Conservation (phyloP, 2,329 filamentous ascomycete genomes). For the Neonectria ditissima region DNA sequence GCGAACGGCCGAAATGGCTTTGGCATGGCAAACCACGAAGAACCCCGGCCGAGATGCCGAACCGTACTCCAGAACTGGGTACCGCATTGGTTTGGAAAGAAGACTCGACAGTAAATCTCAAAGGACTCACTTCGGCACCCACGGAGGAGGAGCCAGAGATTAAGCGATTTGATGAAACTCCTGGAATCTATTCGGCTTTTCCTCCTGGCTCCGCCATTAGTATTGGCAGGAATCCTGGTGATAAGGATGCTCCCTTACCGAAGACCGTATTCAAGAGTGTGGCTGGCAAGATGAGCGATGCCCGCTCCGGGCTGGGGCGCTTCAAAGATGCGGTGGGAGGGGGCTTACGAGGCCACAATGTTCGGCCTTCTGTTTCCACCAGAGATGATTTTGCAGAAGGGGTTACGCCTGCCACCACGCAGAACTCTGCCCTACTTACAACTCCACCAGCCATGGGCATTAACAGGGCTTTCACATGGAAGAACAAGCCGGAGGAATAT, state of each 20-base stretch:
- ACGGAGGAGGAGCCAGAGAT: conserved; percentile 64
- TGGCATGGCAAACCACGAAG: conserved; percentile 93
- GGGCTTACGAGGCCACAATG: conserved; percentile 63
- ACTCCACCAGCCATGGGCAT: conserved; percentile 54
- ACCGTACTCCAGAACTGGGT: conserved; percentile 59
- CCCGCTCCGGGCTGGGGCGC: conserved; percentile 82
- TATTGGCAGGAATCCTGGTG: conserved; percentile 60
- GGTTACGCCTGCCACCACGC: conserved; percentile 27
- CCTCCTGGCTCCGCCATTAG: conserved; percentile 60
- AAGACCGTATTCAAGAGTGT: conserved; percentile 82
- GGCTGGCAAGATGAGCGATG: conserved; percentile 81
- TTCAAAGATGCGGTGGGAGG: conserved; percentile 87
- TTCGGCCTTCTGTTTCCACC: conserved; percentile 60
- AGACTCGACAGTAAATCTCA: conserved; percentile 56
- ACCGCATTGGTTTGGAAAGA: conserved; percentile 68
- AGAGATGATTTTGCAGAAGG: conserved; percentile 65
- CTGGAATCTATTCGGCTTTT: conserved; percentile 56
- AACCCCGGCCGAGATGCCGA: conserved; percentile 59
- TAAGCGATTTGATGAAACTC: conserved; percentile 60
- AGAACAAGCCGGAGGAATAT: conserved; percentile 72
- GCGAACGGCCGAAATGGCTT: conserved; percentile 90
- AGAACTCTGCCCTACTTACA: conserved; percentile 44
- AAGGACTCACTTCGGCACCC: conserved; percentile 63
- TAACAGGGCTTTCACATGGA: conserved; percentile 71
- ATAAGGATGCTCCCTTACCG: conserved; percentile 70